These are phyloP conservation scores for Thuidium tamariscinum DNA, from an alignment of 225 moss, liverwort and hornwort genomes.

Conservation along the genomic window DNA sequence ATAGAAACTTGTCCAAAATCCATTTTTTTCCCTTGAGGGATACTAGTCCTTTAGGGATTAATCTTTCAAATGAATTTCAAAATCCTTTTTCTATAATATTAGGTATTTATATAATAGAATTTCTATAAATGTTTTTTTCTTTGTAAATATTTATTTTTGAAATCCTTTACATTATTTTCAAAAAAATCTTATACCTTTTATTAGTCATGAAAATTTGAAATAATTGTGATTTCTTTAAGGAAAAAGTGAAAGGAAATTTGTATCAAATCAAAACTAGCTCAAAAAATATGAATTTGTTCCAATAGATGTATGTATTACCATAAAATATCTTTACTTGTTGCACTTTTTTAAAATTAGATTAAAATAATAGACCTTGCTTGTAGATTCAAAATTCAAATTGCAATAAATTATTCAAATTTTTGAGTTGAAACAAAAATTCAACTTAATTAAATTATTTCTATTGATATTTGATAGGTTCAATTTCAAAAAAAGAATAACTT, in stretches of 20 bases:
- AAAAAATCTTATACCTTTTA: not conserved
- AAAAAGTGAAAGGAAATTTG: not conserved
- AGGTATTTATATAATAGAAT: too few species aligned
- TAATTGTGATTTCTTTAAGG: too few species aligned
- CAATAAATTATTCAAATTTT: not conserved
- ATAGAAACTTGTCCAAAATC: too few species aligned
- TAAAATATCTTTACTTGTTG: not conserved
- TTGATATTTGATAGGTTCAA: not conserved
- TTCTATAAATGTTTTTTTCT: too few species aligned
- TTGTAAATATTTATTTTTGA: not conserved
- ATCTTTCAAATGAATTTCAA: not conserved
- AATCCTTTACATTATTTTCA: not conserved
- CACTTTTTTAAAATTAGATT: rapidly evolving
- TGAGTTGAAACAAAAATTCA: not conserved
- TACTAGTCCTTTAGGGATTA: too few species aligned
- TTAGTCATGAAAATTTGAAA: not conserved
- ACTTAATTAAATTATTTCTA: too few species aligned
- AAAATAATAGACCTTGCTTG: rapidly evolving
- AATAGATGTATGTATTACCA: rapidly evolving
- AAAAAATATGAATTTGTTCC: rapidly evolving
- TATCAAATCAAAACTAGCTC: not conserved
- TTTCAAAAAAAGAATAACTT: not conserved
- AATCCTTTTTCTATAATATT: not conserved
- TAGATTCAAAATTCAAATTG: not conserved
- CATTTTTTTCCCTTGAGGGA: too few species aligned